phyloP scores from a whole-genome alignment of 1,284 basidiomycete species.

The Leccinum subrobustum region DNA sequence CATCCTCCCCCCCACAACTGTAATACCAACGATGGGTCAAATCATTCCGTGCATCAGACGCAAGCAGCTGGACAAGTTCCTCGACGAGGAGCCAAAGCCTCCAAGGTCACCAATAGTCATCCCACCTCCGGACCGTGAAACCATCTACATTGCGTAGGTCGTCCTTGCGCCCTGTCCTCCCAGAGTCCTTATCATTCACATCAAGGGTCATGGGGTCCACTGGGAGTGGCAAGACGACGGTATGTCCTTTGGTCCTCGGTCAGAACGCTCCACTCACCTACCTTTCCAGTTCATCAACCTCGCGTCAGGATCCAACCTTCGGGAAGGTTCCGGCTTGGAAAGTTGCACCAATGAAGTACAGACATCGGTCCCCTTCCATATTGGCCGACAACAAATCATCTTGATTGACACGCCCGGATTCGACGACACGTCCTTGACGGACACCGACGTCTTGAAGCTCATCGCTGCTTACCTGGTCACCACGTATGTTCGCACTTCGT shows the following conservation, averaged over 20 bases:
- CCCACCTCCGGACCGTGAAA: conserved; percentile 21
- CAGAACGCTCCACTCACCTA: conserved; percentile 11
- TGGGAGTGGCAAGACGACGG: conserved; percentile 37
- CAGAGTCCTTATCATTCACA: conserved; percentile 29
- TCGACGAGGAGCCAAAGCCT: conserved; percentile 29
- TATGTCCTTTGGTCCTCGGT: conserved; percentile 13
- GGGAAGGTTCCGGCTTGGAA: conserved; percentile 33
- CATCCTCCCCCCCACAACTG: conserved; percentile 14
- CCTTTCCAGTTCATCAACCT: conserved; percentile 36
- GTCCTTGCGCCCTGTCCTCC: neutral
- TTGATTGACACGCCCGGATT: conserved; percentile 41
- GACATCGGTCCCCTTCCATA: conserved; percentile 27
- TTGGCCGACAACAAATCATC: conserved; percentile 32
- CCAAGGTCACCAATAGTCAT: conserved; percentile 11
- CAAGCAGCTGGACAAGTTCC: conserved; percentile 29
- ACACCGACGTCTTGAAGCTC: conserved; percentile 37
- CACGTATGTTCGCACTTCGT: conserved; percentile 23
- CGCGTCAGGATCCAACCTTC: conserved; percentile 34
- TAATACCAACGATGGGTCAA: conserved; percentile 27
- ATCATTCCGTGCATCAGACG: conserved; percentile 28
- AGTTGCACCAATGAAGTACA: conserved; percentile 40
- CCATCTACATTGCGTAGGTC: conserved; percentile 33
- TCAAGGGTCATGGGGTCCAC: conserved; percentile 36
- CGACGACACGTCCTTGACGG: conserved; percentile 38
- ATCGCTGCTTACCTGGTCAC: conserved; percentile 38